Evolutionary conservation across 805 yeast species (phyloP).

Genomic region (Helenozyma rhizophorensis): DNA sequence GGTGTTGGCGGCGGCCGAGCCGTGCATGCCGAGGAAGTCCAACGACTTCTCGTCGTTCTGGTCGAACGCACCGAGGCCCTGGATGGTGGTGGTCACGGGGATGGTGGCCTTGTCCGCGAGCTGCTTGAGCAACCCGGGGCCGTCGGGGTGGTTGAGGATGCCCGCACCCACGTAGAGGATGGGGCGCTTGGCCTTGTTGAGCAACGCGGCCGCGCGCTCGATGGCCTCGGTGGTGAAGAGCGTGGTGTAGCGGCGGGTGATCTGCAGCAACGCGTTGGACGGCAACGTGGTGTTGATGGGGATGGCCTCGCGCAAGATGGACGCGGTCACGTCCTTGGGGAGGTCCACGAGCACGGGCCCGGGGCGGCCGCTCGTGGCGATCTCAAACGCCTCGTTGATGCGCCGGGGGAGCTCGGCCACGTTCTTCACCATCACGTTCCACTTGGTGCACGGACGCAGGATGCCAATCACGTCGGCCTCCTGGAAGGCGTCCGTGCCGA

Average conservation of each 20-base stretch:
- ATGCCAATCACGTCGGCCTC: slow-evolving; percentile 98
- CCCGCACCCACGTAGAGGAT: slow-evolving; percentile 92
- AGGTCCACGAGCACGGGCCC: slow-evolving; percentile 97
- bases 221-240: slow-evolving; percentile 75
- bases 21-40: slow-evolving; percentile 99
- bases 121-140: slow-evolving; percentile 74
- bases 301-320: slow-evolving; percentile 78
- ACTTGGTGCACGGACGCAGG: slow-evolving; percentile 94
- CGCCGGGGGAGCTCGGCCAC: slow-evolving; percentile 93
- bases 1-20: slow-evolving; percentile 88
- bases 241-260: slow-evolving; percentile 66
- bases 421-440: slow-evolving; percentile 98
- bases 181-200: slow-evolving; percentile 83
- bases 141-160: slow-evolving; percentile 71
- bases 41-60: slow-evolving; percentile 86
- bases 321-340: slow-evolving; percentile 97
- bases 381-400: slow-evolving; percentile 96
- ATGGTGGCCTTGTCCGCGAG: slow-evolving; percentile 86
- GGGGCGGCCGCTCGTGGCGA: slow-evolving; percentile 93
- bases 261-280: slow-evolving; percentile 59
- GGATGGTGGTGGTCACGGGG: slow-evolving; percentile 95
- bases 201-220: slow-evolving; percentile 67
- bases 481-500: slow-evolving; percentile 98
- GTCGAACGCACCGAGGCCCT: slow-evolving; percentile 91
- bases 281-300: slow-evolving; percentile 80